Evolutionary conservation across 768 basidiomycete genomes (phyloP).

Genomic region (Scleroderma citrinum): DNA sequence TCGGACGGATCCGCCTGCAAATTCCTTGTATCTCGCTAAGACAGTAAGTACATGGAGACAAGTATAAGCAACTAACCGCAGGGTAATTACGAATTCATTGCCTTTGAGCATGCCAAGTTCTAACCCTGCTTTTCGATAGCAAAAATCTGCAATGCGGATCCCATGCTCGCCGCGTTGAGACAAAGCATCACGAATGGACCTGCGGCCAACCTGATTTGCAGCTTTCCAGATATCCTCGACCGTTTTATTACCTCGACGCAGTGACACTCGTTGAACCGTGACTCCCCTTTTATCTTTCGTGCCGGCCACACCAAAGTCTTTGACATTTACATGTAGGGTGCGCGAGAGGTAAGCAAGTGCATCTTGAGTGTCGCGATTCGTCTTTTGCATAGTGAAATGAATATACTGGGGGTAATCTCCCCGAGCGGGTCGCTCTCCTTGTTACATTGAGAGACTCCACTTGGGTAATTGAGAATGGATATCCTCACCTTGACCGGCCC

Average conservation of each 20-base stretch:
- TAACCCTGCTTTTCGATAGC: constrained; percentile 73
- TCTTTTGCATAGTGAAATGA: constrained; percentile 95
- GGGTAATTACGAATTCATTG: constrained; percentile 90
- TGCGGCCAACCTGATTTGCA: constrained; percentile 62
- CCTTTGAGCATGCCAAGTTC: constrained; percentile 97
- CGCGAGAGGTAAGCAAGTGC: constrained; percentile 78
- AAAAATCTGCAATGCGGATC: constrained; percentile 80
- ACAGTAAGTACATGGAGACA: constrained; percentile 11
- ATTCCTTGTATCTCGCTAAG: constrained; percentile 47
- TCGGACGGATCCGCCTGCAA: constrained; percentile 73
- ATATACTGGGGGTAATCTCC: constrained; percentile 81
- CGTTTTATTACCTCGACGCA: constrained; percentile 70
- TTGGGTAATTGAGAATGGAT: not conserved
- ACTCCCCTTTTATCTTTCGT: constrained; percentile 99
- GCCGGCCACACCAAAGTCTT: constrained; percentile 86
- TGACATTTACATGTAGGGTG: constrained; percentile 65
- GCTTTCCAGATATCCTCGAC: constrained; percentile 82
- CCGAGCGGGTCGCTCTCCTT: constrained; percentile 43
- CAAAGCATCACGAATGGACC: constrained; percentile 51
- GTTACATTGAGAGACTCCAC: constrained; percentile 7
- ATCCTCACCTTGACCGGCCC: constrained; percentile 31
- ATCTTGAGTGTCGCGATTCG: constrained; percentile 96
- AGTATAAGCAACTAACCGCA: constrained; percentile 49
- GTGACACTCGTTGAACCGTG: constrained; percentile 85
- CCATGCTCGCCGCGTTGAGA: constrained; percentile 83